phyloP scores from a whole-genome alignment of 805 yeast species.

The Wickerhamiella lipophila region DNA sequence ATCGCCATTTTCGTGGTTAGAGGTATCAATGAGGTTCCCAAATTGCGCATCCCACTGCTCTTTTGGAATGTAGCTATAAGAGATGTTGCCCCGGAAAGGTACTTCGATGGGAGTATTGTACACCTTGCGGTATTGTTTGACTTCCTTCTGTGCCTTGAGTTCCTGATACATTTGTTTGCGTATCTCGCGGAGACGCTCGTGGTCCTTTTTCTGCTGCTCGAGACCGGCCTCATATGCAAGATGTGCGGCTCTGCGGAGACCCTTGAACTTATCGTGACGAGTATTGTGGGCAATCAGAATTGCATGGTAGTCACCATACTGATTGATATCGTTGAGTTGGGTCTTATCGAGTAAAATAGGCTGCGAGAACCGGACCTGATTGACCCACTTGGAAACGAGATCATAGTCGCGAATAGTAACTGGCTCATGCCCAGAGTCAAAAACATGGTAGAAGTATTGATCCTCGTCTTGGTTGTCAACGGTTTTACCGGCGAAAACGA shows the following conservation, averaged over 20 bases:
- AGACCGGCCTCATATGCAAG: conserved; percentile 2
- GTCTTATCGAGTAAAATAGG: not conserved
- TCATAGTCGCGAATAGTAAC: conserved; percentile 16
- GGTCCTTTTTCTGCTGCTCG: conserved; percentile 16
- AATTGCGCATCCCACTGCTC: conserved; percentile 14
- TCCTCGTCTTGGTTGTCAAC: not conserved
- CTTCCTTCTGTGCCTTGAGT: conserved; percentile 14
- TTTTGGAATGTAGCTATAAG: conserved; percentile 17
- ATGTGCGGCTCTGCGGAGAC: conserved; percentile 8
- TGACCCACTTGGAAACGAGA: conserved; percentile 4
- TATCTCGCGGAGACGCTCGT: conserved; percentile 16
- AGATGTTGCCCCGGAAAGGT: conserved; percentile 16
- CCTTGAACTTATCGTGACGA: conserved; percentile 1
- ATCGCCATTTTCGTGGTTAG: conserved; percentile 14
- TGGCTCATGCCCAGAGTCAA: conserved; percentile 18
- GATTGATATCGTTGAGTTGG: not conserved
- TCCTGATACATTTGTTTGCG: conserved; percentile 16
- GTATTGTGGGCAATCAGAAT: conserved; percentile 1
- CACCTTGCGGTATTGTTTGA: conserved; percentile 15
- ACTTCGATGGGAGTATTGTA: conserved; percentile 16
- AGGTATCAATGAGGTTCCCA: conserved; percentile 11
- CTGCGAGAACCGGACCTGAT: conserved; percentile 7
- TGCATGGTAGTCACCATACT: conserved; percentile 8
- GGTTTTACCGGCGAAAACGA: conserved; percentile 9
- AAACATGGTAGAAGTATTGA: not conserved